Percentiles rank a stretch among this genome's conserved stretches.
Conservation (phyloP, 140 eudicot genomes). For the Anethum foeniculum region DNA sequence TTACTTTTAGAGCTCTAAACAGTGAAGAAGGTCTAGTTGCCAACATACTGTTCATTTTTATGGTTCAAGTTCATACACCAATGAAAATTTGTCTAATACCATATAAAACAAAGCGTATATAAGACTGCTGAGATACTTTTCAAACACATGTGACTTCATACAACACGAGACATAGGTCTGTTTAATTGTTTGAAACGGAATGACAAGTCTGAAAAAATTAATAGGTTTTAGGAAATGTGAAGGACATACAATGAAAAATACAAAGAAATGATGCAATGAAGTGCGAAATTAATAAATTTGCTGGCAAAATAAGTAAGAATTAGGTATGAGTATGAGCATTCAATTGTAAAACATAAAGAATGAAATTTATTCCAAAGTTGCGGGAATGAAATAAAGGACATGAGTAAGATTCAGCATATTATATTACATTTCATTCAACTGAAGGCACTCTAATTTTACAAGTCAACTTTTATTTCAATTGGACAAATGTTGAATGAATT, state of each 20-base stretch:
- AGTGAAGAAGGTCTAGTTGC: not conserved
- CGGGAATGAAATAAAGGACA: not conserved
- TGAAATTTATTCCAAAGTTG: not conserved
- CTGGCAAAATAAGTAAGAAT: not conserved
- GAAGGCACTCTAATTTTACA: too few species aligned
- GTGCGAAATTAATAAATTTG: not conserved
- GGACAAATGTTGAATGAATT: not conserved
- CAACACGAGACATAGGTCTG: too few species aligned
- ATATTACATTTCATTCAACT: not conserved
- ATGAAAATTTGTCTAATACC: not conserved
- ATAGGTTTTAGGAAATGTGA: too few species aligned
- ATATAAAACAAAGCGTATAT: not conserved
- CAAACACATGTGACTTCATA: too few species aligned
- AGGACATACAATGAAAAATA: too few species aligned
- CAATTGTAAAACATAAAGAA: not conserved
- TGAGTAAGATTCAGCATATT: not conserved
- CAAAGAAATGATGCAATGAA: not conserved
- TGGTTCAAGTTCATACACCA: not conserved
- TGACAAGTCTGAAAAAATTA: too few species aligned
- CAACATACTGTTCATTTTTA: not conserved
- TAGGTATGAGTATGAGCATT: not conserved
- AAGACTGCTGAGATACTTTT: too few species aligned
- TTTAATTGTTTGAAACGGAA: too few species aligned
- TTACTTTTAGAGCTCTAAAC: slow-evolving; percentile 1
- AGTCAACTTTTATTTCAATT: not conserved